phyloP scores from a whole-genome alignment of 441 rosid genomes.

The Euphorbia corollata region DNA sequence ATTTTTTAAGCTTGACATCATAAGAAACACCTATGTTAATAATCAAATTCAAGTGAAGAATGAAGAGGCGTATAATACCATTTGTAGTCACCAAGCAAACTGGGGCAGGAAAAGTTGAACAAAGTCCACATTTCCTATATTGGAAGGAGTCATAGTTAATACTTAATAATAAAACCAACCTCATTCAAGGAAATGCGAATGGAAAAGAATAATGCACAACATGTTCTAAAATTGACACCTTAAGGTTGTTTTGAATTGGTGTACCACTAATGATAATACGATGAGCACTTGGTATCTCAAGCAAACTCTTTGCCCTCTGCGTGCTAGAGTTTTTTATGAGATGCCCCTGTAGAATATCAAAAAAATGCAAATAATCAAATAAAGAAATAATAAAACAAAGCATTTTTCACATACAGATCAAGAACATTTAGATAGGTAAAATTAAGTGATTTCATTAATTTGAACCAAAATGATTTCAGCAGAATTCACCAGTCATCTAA shows the following conservation, averaged over 20 bases:
- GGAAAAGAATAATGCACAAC: not conserved
- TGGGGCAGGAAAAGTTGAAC: conserved; percentile 88
- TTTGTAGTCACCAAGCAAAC: conserved; percentile 70
- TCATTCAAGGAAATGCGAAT: not conserved
- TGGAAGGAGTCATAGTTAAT: conserved; percentile 14
- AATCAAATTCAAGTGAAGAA: conserved; percentile 14
- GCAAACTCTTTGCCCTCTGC: conserved; percentile 96
- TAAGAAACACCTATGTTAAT: conserved; percentile 17
- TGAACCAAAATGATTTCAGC: not conserved
- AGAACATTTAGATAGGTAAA: not conserved
- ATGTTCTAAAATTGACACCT: conserved; percentile 42
- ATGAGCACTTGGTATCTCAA: conserved; percentile 80
- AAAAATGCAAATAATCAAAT: conserved; percentile 12
- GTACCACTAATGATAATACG: conserved; percentile 91
- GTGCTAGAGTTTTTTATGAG: conserved; percentile 92
- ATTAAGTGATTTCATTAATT: conserved; percentile 1
- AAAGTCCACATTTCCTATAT: conserved; percentile 89
- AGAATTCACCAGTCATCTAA: not conserved
- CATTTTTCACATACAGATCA: not conserved
- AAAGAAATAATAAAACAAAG: not conserved
- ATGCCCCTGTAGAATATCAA: conserved; percentile 57
- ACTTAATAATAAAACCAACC: conserved; percentile 7
- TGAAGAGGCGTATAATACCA: conserved; percentile 39
- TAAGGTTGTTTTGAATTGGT: conserved; percentile 90
- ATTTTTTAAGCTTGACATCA: conserved; percentile 21